These are phyloP conservation scores for Starmerella asiatica DNA, from an alignment of 805 yeast species.

Conservation along the genomic window DNA sequence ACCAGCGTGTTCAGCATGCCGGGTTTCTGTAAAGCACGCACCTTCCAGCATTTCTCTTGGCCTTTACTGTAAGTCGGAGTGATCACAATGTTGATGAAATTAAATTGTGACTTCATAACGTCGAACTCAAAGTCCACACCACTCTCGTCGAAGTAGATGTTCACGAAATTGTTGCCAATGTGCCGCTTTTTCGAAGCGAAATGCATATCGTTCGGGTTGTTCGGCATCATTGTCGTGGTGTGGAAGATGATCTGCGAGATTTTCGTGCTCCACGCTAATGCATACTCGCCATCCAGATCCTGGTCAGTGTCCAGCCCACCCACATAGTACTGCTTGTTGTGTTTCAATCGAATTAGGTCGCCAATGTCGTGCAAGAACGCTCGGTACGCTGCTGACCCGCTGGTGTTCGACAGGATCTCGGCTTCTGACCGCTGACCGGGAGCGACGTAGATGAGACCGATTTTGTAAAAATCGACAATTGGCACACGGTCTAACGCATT, in stretches of 20 bases:
- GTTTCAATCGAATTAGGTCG: constrained; percentile 41
- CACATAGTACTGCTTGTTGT: constrained; percentile 41
- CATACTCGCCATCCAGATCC: constrained; percentile 62
- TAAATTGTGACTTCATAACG: constrained; percentile 62
- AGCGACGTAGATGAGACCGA: constrained; percentile 65
- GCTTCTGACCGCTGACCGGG: constrained; percentile 49
- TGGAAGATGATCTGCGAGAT: constrained; percentile 63
- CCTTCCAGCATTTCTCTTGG: constrained; percentile 33
- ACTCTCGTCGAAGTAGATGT: constrained; percentile 69
- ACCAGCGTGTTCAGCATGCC: constrained; percentile 71
- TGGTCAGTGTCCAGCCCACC: constrained; percentile 70
- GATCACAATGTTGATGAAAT: constrained; percentile 66
- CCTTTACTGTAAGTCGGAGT: constrained; percentile 34
- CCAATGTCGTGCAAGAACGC: constrained; percentile 50
- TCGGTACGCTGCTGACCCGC: constrained; percentile 53
- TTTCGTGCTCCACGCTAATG: constrained; percentile 59
- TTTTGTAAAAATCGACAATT: constrained; percentile 60
- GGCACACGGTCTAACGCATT: constrained; percentile 61
- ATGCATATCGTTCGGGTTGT: constrained; percentile 31
- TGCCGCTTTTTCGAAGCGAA: constrained; percentile 60
- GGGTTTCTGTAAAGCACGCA: constrained; percentile 47
- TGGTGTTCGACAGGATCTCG: constrained; percentile 47
- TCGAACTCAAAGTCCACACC: constrained; percentile 55
- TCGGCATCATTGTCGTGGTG: constrained; percentile 71
- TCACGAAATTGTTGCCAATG: constrained; percentile 75